Base-by-base conservation (phyloP, 1,284 basidiomycete species). In the Leccinum fallax region DNA sequence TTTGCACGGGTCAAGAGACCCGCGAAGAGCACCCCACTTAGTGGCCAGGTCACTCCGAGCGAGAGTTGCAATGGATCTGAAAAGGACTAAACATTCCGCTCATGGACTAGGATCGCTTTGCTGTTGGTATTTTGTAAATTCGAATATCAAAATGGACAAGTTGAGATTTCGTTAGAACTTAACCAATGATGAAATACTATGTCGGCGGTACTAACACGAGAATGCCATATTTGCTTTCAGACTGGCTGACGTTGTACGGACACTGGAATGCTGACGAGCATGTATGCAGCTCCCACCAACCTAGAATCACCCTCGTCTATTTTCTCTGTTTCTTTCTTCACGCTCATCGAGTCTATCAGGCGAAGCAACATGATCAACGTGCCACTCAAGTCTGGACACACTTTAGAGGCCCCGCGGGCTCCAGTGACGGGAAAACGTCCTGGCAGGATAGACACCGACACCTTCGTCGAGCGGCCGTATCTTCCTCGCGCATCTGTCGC, bases 1-100 rank as follows among this genome's bases (percentile, higher is more conserved):
- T 86, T 85, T 66, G 85, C 85, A 16, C 75, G 85, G 24, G 85
- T 82, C 7, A 87, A 87, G 64, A 61, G 71, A 62, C 55, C 70
- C 16, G 59, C 62, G 15, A 79, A 78, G 60, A 61, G 64, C 30
- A 53, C 16, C 43, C 60, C 61, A 1, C 61, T 70, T 16, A 71
- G 68, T 51, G 69, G 72, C 5, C 57, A 71, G 26, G 58, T 57
- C 43, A 66, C 69, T 13, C 68, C 71, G 4, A 63, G 46, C 38
- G 59, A n/a, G 36, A 60, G 38, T 13, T 61, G 30, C 46, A 49
- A 54, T 24, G 63, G 53, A 36, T 62, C 59, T 4, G 66, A 66
- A 30, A 69, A 56, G 55, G 63, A 70, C 32, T 71, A 59, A 69
- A n/a, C 32, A 26, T 60, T 59, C 9, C 11, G 43, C 43, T 6